Conservation (phyloP, 2,329 filamentous ascomycete genomes). For the Colletotrichum eleusines region DNA sequence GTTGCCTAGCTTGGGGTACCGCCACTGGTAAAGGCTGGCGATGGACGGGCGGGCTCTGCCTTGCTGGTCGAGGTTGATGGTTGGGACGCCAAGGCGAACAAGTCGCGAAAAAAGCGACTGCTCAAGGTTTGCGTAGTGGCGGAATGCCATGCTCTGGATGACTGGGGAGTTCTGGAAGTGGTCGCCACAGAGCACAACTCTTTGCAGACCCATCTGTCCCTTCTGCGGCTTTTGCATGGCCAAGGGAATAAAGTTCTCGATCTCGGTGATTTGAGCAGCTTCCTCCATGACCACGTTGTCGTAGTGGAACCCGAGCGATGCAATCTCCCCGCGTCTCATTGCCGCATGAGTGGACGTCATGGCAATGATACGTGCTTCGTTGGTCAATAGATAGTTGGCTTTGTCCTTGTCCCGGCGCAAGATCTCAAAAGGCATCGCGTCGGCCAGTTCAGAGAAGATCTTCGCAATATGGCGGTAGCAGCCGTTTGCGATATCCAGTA, state of each 20-base stretch:
- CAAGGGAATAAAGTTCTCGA: conserved; percentile 95
- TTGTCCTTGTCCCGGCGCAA: conserved; percentile 89
- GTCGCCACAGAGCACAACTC: conserved; percentile 93
- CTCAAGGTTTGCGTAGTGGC: conserved; percentile 94
- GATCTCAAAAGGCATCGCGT: conserved; percentile 96
- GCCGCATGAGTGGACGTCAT: conserved; percentile 99
- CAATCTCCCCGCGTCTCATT: conserved; percentile 92
- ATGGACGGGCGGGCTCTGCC: conserved; percentile 90
- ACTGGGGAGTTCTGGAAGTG: conserved; percentile 97
- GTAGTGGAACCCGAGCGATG: conserved; percentile 92
- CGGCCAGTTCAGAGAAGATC: conserved; percentile 91
- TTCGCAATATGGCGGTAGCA: conserved; percentile 91
- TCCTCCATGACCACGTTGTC: conserved; percentile 99
- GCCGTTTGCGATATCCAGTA: conserved; percentile 82
- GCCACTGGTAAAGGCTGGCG: conserved; percentile 92
- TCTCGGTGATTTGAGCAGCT: conserved; percentile 96
- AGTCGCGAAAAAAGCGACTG: conserved; percentile 95
- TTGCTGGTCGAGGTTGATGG: conserved; percentile 91
- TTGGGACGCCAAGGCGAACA: conserved; percentile 91
- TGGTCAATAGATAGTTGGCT: conserved; percentile 93
- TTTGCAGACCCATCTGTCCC: conserved; percentile 81
- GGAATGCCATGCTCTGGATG: conserved; percentile 93
- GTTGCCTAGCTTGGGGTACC: conserved; percentile 84
- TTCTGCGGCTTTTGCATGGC: conserved; percentile 87
- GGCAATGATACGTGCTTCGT: conserved; percentile 95